Evolutionary conservation across 352 stramenopile species (phyloP).

Genomic region (Pythium grandisporangium): DNA sequence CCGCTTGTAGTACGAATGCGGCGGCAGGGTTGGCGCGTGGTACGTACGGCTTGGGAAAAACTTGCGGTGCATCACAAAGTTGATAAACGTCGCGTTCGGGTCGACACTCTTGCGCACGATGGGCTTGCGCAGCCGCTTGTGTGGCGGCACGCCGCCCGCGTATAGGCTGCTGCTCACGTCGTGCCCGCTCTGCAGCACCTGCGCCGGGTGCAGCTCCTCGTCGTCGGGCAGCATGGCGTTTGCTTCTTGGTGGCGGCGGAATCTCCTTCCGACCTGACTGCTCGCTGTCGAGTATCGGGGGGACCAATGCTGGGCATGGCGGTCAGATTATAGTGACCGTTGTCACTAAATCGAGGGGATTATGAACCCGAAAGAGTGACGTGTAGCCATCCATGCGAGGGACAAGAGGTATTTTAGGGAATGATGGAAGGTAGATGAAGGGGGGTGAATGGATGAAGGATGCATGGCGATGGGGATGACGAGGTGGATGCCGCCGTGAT

Average conservation of each 20-base stretch:
- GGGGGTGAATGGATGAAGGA: too few species aligned
- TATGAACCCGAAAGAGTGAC: not conserved
- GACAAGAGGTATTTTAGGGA: conserved; percentile 9
- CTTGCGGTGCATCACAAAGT: conserved; percentile 63
- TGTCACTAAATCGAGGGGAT: not conserved
- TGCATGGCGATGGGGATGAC: not conserved
- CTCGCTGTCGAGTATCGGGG: too few species aligned
- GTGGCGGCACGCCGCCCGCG: conserved; percentile 47
- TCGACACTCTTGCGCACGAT: conserved; percentile 85
- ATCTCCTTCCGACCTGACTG: too few species aligned
- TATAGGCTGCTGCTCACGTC: conserved; percentile 66
- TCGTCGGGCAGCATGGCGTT: conserved; percentile 12
- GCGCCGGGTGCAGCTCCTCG: conserved; percentile 57
- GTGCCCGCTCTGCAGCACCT: conserved; percentile 71
- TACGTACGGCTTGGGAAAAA: conserved; percentile 47
- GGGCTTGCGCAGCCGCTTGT: conserved; percentile 82
- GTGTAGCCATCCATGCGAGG: conserved; percentile 10
- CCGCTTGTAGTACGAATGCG: conserved; percentile 81
- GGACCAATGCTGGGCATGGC: not conserved
- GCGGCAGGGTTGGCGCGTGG: conserved; percentile 41
- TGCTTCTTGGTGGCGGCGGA: too few species aligned
- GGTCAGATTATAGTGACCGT: not conserved
- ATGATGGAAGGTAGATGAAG: too few species aligned
- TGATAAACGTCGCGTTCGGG: conserved; percentile 81
- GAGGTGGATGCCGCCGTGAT: too few species aligned